Conservation (phyloP, 495 filamentous ascomycete species). For the Aspergillus carlsbadensis region DNA sequence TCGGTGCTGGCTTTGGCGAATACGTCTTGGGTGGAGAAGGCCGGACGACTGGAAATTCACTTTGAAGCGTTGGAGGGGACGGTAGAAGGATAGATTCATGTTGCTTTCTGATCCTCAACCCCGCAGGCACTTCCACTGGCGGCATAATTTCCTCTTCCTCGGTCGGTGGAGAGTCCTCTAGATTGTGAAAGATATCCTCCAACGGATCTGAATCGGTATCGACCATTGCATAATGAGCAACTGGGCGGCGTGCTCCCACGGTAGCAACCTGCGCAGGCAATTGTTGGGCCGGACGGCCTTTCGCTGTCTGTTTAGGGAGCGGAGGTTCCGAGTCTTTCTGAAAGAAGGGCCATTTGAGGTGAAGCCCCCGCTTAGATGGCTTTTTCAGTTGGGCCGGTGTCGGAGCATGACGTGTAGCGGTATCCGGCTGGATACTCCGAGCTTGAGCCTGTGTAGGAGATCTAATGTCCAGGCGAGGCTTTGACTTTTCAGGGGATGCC, state of each 20-base stretch:
- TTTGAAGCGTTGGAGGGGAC: conserved; percentile 50
- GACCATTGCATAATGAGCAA: conserved; percentile 81
- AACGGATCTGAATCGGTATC: conserved; percentile 71
- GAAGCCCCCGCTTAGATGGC: conserved; percentile 38
- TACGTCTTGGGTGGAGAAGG: conserved; percentile 45
- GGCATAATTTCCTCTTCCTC: conserved; percentile 31
- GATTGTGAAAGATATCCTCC: conserved; percentile 63
- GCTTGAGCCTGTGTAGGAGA: background rate
- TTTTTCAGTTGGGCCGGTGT: conserved; percentile 6
- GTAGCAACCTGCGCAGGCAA: conserved; percentile 44
- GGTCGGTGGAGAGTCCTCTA: conserved; percentile 48
- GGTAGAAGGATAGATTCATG: conserved; percentile 54
- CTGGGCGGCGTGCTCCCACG: conserved; percentile 36
- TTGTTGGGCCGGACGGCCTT: conserved; percentile 21
- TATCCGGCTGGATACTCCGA: background rate
- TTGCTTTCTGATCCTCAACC: conserved; percentile 38
- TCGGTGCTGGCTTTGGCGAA: conserved; percentile 29
- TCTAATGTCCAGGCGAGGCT: background rate
- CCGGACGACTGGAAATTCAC: conserved; percentile 38
- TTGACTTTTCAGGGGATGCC: conserved; percentile 1
- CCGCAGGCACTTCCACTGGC: conserved; percentile 31
- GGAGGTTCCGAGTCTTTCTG: conserved; percentile 49
- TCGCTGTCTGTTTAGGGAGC: background rate
- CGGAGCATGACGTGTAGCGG: background rate
- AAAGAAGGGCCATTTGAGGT: conserved; percentile 79